Base-by-base conservation (phyloP, 768 basidiomycete genomes). In the Xerocomus spinulosus region DNA sequence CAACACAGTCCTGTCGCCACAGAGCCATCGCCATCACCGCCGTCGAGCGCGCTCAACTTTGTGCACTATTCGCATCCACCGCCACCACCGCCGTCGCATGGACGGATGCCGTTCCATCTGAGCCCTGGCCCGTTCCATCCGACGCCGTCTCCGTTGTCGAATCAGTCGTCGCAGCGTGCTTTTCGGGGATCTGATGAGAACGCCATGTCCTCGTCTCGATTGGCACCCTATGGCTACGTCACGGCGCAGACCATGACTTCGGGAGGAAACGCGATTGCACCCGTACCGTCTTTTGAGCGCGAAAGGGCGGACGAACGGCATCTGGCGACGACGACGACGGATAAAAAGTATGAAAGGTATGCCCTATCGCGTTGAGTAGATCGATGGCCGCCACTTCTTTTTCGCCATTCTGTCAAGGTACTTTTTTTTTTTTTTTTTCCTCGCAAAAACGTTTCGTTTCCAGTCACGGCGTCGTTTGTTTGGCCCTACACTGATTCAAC, bases 11-110 rank as follows among this genome's bases (percentile, higher is more conserved):
- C 72, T 39, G 63, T 73, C 48, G 61, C 62, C 30, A 58, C 62
- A 25, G 63, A 66, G 43, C 78, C 81, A 2, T 85, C 84, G 15
- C 84, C 85, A 17, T 83, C 85, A n/a, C 85, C 85, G 15, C 81
- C 82, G 5, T 72, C 78, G 15, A 68, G 70, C 38, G 69, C 63
- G 43, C 64, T 79, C 64, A 78, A 69, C 50, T 85, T 83, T 64
- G 74, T 78, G 35, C 81, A 83, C 48, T 85, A 85, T 53, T 70
- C 61, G 60, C 55, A 66, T 60, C 56, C 70, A 56, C 52, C 66
- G 28, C 51, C 67, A 56, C 61, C 68, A 54, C 61, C 71, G 62
- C 54, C 53, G 64, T 49, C 71, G 60, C 59, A 66, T 42, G 54
- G 59, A 24, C 66, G 67, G 30, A 48, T 66, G 51, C 58, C 55